These are phyloP conservation scores for Hortaea sp. DNA, from an alignment of 2,329 filamentous ascomycete genomes.

Conservation along the genomic window DNA sequence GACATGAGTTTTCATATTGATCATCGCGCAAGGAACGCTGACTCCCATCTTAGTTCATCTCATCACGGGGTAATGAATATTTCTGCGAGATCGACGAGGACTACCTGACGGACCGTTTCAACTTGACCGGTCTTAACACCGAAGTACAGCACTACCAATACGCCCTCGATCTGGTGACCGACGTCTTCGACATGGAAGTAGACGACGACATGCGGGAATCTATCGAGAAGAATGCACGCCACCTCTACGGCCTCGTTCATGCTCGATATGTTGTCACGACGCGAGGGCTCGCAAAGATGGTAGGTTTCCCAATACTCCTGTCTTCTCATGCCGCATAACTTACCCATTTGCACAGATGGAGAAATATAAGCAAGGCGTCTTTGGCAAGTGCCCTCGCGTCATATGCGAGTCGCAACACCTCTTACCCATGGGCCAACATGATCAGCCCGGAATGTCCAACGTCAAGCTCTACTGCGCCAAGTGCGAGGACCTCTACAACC, in stretches of 20 bases:
- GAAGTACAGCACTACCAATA: slow-evolving; percentile 99
- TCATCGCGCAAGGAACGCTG: slow-evolving; percentile 6
- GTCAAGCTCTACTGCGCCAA: slow-evolving; percentile 96
- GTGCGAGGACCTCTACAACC: slow-evolving; percentile 98
- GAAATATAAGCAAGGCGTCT: slow-evolving; percentile 97
- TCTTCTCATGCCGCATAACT: neutral
- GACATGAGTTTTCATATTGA: no score
- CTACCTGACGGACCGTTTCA: slow-evolving; percentile 96
- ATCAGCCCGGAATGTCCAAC: slow-evolving; percentile 75
- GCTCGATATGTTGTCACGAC: slow-evolving; percentile 96
- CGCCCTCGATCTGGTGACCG: slow-evolving; percentile 91
- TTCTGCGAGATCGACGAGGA: slow-evolving; percentile 99
- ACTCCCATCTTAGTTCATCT: slow-evolving; percentile 70
- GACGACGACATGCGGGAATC: slow-evolving; percentile 97
- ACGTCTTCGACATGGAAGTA: slow-evolving; percentile 97
- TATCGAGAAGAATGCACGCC: slow-evolving; percentile 92
- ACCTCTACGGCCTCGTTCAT: slow-evolving; percentile 92
- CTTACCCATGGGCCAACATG: slow-evolving; percentile 87
- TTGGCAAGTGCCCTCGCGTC: slow-evolving; percentile 95
- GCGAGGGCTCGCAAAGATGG: slow-evolving; percentile 89
- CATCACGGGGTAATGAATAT: slow-evolving; percentile 94
- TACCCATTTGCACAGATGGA: slow-evolving; percentile 59
- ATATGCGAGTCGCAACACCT: slow-evolving; percentile 89
- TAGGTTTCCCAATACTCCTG: slow-evolving; percentile 33
- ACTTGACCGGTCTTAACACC: slow-evolving; percentile 90